Evolutionary conservation across 768 basidiomycete genomes (phyloP).

Genomic region (Tulasnella sp.): DNA sequence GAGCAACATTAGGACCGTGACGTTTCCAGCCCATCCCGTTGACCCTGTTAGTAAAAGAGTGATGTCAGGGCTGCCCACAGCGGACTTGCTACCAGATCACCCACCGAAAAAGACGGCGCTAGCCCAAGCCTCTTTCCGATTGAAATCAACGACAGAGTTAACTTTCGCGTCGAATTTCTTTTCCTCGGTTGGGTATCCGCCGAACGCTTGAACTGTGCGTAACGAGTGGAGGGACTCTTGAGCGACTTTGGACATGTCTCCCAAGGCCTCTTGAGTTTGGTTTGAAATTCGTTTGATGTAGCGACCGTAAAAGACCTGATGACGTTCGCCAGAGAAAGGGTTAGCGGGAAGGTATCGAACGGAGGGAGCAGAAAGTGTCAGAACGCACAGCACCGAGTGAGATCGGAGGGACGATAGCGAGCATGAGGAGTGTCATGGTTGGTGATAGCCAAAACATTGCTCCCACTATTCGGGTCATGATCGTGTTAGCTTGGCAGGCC

Average conservation of each 20-base stretch:
- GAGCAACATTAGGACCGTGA: constrained; percentile 80
- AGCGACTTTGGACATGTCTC: constrained; percentile 89
- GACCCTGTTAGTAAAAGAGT: constrained; percentile 37
- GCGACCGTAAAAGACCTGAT: constrained; percentile 88
- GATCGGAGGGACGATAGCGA: constrained; percentile 84
- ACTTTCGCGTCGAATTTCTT: constrained; percentile 63
- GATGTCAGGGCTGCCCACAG: not conserved
- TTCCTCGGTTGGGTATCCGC: constrained; percentile 75
- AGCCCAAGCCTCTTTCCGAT: constrained; percentile 82
- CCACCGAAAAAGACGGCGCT: constrained; percentile 87
- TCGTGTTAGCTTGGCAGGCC: not conserved
- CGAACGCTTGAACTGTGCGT: constrained; percentile 87
- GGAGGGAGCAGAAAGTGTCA: constrained; percentile 26
- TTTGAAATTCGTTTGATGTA: constrained; percentile 90
- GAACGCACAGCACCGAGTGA: constrained; percentile 71
- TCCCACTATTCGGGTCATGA: constrained; percentile 54
- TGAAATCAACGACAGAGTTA: constrained; percentile 64
- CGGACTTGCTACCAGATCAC: not conserved
- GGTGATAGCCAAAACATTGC: constrained; percentile 95
- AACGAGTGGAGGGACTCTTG: constrained; percentile 85
- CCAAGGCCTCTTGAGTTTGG: constrained; percentile 88
- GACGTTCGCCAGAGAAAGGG: too few relatives aligned
- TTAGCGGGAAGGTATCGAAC: not conserved
- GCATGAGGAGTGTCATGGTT: constrained; percentile 85
- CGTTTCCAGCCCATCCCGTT: constrained; percentile 89